Evolutionary conservation across 23 red algal species (phyloP).

Genomic region (Chondrus crispus): DNA sequence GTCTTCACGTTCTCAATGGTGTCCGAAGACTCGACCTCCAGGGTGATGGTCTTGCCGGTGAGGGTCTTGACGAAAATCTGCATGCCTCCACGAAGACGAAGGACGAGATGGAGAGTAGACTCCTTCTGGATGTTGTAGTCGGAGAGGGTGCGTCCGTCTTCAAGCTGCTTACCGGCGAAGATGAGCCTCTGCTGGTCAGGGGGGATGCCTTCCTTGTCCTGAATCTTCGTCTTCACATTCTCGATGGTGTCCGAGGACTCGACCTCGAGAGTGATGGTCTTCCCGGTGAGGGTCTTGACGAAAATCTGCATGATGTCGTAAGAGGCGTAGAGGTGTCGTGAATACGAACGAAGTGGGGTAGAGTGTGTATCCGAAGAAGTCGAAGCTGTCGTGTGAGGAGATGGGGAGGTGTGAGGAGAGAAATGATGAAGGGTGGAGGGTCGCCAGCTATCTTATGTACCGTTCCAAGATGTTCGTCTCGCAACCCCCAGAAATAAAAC

Average conservation of each 20-base stretch:
- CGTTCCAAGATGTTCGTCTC: too few species aligned
- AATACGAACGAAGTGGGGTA: too few species aligned
- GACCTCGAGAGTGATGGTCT: slow-evolving; percentile 97
- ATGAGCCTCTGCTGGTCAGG: slow-evolving; percentile 97
- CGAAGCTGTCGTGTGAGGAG: too few species aligned
- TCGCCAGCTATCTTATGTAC: too few species aligned
- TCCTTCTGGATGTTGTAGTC: slow-evolving; percentile 99
- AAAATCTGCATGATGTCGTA: slow-evolving; percentile 84
- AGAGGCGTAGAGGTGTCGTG: too few species aligned
- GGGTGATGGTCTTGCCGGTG: slow-evolving; percentile 92
- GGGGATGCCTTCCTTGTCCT: slow-evolving; percentile 86
- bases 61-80: slow-evolving; percentile 97
- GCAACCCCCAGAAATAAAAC: too few species aligned
- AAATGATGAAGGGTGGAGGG: too few species aligned
- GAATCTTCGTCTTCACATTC: slow-evolving; percentile 97
- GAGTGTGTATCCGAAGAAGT: too few species aligned
- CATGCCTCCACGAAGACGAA: slow-evolving; percentile 85
- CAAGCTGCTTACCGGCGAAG: slow-evolving; percentile 64
- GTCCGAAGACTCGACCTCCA: slow-evolving; percentile 91
- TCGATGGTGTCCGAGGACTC: slow-evolving; percentile 98
- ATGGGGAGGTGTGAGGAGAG: too few species aligned
- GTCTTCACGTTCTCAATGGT: slow-evolving; percentile 96
- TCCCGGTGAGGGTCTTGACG: slow-evolving; percentile 96
- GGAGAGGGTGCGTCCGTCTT: not conserved
- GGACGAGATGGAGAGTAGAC: slow-evolving; percentile 83